A percentile compares a stretch with the other conserved stretches of the same genome.
These are phyloP conservation scores for Naganishia vishniacii DNA, from an alignment of 768 basidiomycete genomes.

Conservation along the genomic window DNA sequence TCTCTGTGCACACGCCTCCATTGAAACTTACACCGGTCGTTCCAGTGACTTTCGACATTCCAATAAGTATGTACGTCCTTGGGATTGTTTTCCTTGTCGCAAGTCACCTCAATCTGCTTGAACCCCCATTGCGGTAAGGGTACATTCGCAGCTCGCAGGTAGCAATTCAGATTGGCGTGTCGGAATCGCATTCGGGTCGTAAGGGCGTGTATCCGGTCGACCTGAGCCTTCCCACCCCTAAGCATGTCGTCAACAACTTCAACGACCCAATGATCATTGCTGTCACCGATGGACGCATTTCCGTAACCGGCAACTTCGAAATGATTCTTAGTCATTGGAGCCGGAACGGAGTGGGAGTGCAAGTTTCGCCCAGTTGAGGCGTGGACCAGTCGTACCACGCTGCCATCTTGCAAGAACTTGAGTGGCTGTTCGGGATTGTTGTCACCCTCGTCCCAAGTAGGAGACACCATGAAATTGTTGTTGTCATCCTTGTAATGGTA, in stretches of 20 bases:
- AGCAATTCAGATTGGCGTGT: slow-evolving; percentile 74
- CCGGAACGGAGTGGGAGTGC: slow-evolving; percentile 81
- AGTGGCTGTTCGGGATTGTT: slow-evolving; percentile 57
- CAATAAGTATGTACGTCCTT: slow-evolving; percentile 82
- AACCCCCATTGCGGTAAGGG: slow-evolving; percentile 96
- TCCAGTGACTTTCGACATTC: slow-evolving; percentile 98
- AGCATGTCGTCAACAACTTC: slow-evolving; percentile 86
- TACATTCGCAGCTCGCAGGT: slow-evolving; percentile 79
- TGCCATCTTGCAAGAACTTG: slow-evolving; percentile 67
- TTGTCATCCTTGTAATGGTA: slow-evolving; percentile 99
- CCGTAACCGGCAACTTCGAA: slow-evolving; percentile 93
- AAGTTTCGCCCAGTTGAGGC: slow-evolving; percentile 77
- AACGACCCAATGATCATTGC: slow-evolving; percentile 82
- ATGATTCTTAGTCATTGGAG: slow-evolving; percentile 81
- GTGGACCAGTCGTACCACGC: slow-evolving; percentile 75
- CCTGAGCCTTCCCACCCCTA: slow-evolving; percentile 55
- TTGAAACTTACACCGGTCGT: slow-evolving; percentile 84
- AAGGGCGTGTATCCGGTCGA: slow-evolving; percentile 73
- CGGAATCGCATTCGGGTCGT: slow-evolving; percentile 83
- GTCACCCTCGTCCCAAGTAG: slow-evolving; percentile 74
- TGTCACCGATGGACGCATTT: slow-evolving; percentile 78
- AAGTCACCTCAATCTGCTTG: slow-evolving; percentile 95
- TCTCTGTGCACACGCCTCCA: too few relatives aligned
- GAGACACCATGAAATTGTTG: slow-evolving; percentile 81
- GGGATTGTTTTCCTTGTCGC: slow-evolving; percentile 78